Base-by-base conservation (phyloP, 1,284 basidiomycete genomes). In the Boletellus sp. region DNA sequence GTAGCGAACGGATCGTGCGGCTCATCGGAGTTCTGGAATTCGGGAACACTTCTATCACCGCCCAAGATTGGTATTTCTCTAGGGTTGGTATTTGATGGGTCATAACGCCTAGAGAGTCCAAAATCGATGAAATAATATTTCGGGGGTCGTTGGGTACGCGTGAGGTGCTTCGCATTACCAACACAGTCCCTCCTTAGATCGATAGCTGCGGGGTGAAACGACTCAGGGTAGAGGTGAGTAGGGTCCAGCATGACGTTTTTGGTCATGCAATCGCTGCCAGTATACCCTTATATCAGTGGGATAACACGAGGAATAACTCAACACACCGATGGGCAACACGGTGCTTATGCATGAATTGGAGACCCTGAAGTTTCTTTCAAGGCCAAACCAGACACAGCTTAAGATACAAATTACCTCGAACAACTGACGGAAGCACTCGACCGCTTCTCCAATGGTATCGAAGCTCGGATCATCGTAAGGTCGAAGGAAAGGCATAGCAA, bases 1-100 rank as follows among this genome's bases (percentile, higher is more conserved):
- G 67, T 69, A 0, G 61, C 60, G 39, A 71, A 74, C 0, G 72
- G 70, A 44, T 74, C 53, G 32, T 62, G 58, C 3, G 53, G 56
- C 8, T 53, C 51, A 2, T 41, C 19, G 1, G 45, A 46, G 13
- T 51, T 56, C 33, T 60, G 56, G 36, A 63, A 65, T 18, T 61
- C 66, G 1, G 66, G 66, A 0, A 58, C 66, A 1, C 51, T 47
- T 41, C 59, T 63, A 42, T 64, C 59, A 12, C 57, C 58, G 1
- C 61, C 63, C 26, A 44, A 53, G 15, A 64, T 46, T 0, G 58
- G 54, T 1, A 24, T 0, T 32, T 64, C 56, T 0, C 44, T 38
- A 24, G 61, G 59, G 2, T 60, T 30, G 11, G 51, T 47, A 8
- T 54, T 37, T 10, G 40, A 42, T 1, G 58, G 56, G 7, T 64